These are phyloP conservation scores for Paecilomyces dactylethromorphus DNA, from an alignment of 2,329 filamentous ascomycete species.

Conservation along the genomic window DNA sequence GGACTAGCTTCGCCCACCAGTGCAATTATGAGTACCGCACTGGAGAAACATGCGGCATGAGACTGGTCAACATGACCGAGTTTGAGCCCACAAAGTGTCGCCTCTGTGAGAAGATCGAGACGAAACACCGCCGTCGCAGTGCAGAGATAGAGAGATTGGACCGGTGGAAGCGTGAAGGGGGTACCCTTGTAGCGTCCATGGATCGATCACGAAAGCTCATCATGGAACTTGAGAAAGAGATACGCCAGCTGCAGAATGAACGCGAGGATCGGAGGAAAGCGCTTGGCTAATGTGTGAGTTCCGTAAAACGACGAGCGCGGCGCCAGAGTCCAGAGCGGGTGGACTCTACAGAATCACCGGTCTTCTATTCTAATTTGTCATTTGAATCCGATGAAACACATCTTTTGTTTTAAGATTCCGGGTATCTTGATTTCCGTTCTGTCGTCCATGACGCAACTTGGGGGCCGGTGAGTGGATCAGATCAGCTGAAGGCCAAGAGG, in stretches of 20 bases:
- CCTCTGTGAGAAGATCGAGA: slow-evolving; percentile 81
- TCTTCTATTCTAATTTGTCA: neutral
- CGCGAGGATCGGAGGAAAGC: slow-evolving; percentile 32
- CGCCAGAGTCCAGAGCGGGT: neutral
- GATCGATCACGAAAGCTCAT: slow-evolving; percentile 67
- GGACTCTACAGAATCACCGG: neutral
- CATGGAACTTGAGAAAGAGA: slow-evolving; percentile 63
- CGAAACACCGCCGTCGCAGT: slow-evolving; percentile 67
- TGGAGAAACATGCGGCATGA: slow-evolving; percentile 93
- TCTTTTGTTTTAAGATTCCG: neutral
- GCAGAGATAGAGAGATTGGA: slow-evolving; percentile 69
- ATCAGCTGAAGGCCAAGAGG: neutral
- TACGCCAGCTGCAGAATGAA: slow-evolving; percentile 58
- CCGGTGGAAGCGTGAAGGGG: slow-evolving; percentile 69
- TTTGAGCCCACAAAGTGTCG: slow-evolving; percentile 63
- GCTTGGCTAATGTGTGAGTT: slow-evolving; percentile 16
- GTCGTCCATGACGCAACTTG: slow-evolving; percentile 11
- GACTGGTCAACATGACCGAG: slow-evolving; percentile 72
- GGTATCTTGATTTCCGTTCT: slow-evolving; percentile 13
- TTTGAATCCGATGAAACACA: slow-evolving; percentile 2
- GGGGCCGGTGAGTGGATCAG: slow-evolving; percentile 11
- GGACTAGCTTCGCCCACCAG: slow-evolving; percentile 86
- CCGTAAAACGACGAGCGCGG: slow-evolving; percentile 11
- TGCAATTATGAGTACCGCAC: slow-evolving; percentile 93
- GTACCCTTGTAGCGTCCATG: slow-evolving; percentile 52